Base-by-base conservation (phyloP, 305 asterid genomes). In the Fraxinus platypoda region DNA sequence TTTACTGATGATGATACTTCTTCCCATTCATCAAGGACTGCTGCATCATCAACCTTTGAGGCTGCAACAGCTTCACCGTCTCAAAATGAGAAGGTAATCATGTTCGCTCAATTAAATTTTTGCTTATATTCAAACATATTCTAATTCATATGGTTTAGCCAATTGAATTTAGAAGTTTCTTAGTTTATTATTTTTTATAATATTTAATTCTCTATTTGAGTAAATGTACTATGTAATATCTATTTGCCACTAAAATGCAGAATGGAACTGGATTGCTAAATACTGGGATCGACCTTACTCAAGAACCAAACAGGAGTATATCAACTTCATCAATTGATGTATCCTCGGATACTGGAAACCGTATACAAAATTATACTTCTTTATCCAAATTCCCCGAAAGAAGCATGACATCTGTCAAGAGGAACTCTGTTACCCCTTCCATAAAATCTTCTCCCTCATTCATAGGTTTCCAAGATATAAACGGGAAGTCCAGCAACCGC, bases 1-100 rank as follows among this genome's bases (percentile, higher is more conserved):
- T 88, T 78, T 82, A 94, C 97, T 0, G 99, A 95, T 59, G 98
- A 95, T 70, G 98, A 92, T 78, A 80, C 81, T 80, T 94, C 97
- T 21, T 88, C 97, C 4, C 93, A 91, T 80, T 95, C 98, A 2
- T 91, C 98, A 13, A 88, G 86, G 89, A 89, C 93, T 66, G 85
- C 88, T 73, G 90, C 91, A 13, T 90, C 95, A 28, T 87, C 91
- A 34, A 81, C 84, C 25, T 86, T 89, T 78, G 93, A 87, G 75
- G 87, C 91, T 80, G 84, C 88, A 26, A 85, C 89, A 75, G 84
- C 85, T 81, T 90, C 97, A 52, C 95, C 94, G 13, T 91, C 97
- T 84, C 93, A 33, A 71, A 85, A 82, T 74, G 95, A 90, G 33
- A 89, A 91, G 97, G 98, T 94, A 85, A n/a, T 85, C 75, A 70